phyloP scores from a whole-genome alignment of 805 yeast species.

The Scheffersomyces ergatensis region DNA sequence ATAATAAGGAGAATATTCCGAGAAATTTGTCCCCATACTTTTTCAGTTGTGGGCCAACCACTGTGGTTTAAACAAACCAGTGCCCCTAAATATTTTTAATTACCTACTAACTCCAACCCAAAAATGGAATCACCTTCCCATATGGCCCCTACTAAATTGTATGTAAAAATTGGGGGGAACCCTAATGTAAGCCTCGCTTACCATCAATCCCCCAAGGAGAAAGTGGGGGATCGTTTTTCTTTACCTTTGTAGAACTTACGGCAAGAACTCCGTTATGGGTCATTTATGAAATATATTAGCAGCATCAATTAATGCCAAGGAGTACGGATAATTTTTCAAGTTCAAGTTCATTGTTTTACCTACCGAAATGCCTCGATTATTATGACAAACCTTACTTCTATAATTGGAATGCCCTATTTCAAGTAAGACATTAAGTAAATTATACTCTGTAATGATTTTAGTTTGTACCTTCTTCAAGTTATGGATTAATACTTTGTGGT shows the following conservation, averaged over 20 bases:
- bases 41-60: background rate
- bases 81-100: too few relatives aligned
- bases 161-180: too few relatives aligned
- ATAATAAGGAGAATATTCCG: background rate
- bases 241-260: too few relatives aligned
- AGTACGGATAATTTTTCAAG: background rate
- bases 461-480: constrained; percentile 11
- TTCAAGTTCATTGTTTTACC: background rate
- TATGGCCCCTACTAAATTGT: too few relatives aligned
- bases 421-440: constrained; percentile 1
- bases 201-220: too few relatives aligned
- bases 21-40: background rate
- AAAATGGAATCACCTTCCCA: too few relatives aligned
- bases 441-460: constrained; percentile 15
- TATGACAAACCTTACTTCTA: background rate
- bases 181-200: too few relatives aligned
- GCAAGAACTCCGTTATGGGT: too few relatives aligned
- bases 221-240: too few relatives aligned
- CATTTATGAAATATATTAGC: too few relatives aligned
- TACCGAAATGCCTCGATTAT: background rate
- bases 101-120: too few relatives aligned
- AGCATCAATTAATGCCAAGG: background rate
- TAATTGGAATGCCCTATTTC: constrained; percentile 11
- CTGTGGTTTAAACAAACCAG: background rate
- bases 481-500: background rate